phyloP scores from a whole-genome alignment of 768 basidiomycete genomes.

The Mycena capillaripes region DNA sequence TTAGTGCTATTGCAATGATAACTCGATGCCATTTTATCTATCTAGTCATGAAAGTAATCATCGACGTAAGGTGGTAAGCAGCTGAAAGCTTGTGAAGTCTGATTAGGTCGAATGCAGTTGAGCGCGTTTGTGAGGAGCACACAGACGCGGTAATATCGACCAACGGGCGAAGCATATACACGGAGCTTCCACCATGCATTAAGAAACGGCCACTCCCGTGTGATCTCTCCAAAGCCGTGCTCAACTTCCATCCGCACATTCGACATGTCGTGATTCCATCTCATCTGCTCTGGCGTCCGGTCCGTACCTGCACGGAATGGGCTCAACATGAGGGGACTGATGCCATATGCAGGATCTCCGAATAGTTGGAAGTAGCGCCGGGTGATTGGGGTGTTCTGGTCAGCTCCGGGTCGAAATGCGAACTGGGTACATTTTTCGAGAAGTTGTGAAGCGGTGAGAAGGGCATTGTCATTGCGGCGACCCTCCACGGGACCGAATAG shows the following conservation, averaged over 20 bases:
- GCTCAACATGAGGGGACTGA: slow-evolving; percentile 34
- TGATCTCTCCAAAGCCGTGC: slow-evolving; percentile 43
- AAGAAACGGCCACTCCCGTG: slow-evolving; percentile 41
- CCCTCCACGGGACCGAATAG: slow-evolving; percentile 42
- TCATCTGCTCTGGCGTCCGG: slow-evolving; percentile 30
- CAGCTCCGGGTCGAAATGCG: slow-evolving; percentile 19
- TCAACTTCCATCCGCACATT: slow-evolving; percentile 43
- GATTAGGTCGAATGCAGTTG: slow-evolving; percentile 43
- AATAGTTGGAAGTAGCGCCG: slow-evolving; percentile 22
- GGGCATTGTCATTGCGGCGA: slow-evolving; percentile 33
- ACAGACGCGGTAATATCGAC: slow-evolving; percentile 42
- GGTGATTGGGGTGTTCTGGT: neutral
- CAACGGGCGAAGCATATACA: slow-evolving; percentile 39
- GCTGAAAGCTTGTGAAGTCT: slow-evolving; percentile 38
- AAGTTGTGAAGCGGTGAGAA: slow-evolving; percentile 30
- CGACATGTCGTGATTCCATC: slow-evolving; percentile 42
- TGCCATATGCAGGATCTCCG: slow-evolving; percentile 44
- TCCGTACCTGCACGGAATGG: slow-evolving; percentile 27
- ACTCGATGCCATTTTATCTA: neutral
- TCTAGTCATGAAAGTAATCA: slow-evolving; percentile 24
- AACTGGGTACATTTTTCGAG: slow-evolving; percentile 17
- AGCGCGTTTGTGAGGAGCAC: slow-evolving; percentile 42
- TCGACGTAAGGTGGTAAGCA: slow-evolving; percentile 34
- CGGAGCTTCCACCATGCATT: slow-evolving; percentile 39
- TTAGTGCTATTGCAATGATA: neutral